Percentiles rank a stretch among this genome's conserved stretches.
Conservation (phyloP, 2,329 filamentous ascomycete genomes). For the Fusarium transvaalense region DNA sequence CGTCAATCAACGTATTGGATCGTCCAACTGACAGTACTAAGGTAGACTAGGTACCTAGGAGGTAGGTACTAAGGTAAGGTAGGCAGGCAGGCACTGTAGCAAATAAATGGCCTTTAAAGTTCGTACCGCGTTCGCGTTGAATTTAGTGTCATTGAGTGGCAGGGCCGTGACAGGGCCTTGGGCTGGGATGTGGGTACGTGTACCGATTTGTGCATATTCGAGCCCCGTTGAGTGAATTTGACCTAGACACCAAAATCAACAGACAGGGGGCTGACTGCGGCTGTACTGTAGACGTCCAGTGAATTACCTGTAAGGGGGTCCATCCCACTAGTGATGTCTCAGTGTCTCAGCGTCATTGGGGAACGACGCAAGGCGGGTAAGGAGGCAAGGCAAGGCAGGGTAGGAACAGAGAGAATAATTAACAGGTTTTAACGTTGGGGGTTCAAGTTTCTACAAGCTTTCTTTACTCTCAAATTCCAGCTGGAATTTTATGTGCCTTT, state of each 20-base stretch:
- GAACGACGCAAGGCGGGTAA: constrained; percentile 9
- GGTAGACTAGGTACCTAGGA: neutral
- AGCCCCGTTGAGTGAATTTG: constrained; percentile 32
- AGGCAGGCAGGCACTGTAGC: constrained; percentile 17
- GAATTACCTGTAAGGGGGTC: constrained; percentile 40
- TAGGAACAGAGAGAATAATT: neutral
- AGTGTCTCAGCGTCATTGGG: constrained; percentile 14
- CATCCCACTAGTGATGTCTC: constrained; percentile 16
- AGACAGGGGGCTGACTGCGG: constrained; percentile 31
- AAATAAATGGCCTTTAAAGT: constrained; percentile 48
- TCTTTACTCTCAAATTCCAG: neutral
- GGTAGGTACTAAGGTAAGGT: too few species aligned
- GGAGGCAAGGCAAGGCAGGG: neutral
- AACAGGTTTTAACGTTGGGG: neutral
- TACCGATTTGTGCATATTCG: constrained; percentile 45
- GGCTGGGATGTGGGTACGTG: constrained; percentile 32
- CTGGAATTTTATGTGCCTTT: neutral
- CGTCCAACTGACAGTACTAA: constrained; percentile 14
- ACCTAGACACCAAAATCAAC: constrained; percentile 14
- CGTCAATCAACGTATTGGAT: constrained; percentile 42
- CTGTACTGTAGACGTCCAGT: constrained; percentile 5
- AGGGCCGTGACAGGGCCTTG: constrained; percentile 43
- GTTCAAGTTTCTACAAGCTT: neutral
- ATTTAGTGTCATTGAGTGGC: constrained; percentile 48
- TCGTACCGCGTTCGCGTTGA: constrained; percentile 52